Evolutionary conservation across 2,329 filamentous ascomycete species (phyloP).

Genomic region (Ophiostoma ips): DNA sequence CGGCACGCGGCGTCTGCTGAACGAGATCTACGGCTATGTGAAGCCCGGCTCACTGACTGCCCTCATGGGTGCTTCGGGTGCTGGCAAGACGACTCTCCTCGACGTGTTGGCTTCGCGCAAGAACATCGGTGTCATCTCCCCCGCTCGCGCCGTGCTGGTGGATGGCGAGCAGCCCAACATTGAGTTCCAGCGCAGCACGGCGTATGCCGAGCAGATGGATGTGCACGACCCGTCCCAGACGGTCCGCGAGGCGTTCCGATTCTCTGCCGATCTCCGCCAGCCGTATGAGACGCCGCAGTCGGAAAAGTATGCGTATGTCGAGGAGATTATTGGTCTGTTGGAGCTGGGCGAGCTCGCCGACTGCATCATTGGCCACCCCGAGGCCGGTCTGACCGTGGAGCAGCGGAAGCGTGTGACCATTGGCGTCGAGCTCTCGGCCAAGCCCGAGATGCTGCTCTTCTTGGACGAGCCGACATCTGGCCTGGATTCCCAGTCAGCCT

Average conservation of each 20-base stretch:
- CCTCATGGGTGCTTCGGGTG: slow-evolving; percentile 72
- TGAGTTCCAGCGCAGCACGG: slow-evolving; percentile 45
- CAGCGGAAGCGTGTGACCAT: slow-evolving; percentile 72
- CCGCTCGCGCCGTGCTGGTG: slow-evolving; percentile 38
- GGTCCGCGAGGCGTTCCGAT: slow-evolving; percentile 48
- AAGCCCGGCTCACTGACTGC: slow-evolving; percentile 63
- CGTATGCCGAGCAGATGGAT: slow-evolving; percentile 49
- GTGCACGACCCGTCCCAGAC: slow-evolving; percentile 49
- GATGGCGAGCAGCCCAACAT: slow-evolving; percentile 42
- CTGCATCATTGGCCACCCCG: slow-evolving; percentile 41
- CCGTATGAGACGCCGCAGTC: slow-evolving; percentile 35
- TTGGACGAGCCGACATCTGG: slow-evolving; percentile 68
- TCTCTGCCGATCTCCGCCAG: slow-evolving; percentile 48
- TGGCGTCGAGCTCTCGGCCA: slow-evolving; percentile 77
- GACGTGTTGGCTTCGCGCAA: slow-evolving; percentile 56
- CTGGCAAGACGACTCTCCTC: slow-evolving; percentile 74
- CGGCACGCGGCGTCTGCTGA: slow-evolving; percentile 41
- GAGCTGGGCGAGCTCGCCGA: slow-evolving; percentile 47
- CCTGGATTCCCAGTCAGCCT: slow-evolving; percentile 57
- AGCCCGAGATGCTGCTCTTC: slow-evolving; percentile 63
- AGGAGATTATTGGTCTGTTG: slow-evolving; percentile 41
- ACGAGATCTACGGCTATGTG: slow-evolving; percentile 51
- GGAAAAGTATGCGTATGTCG: slow-evolving; percentile 46
- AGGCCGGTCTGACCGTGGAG: slow-evolving; percentile 58
- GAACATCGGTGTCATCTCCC: slow-evolving; percentile 43